phyloP scores from a whole-genome alignment of 1,284 basidiomycete genomes.

The Heterobasidion occidentale region DNA sequence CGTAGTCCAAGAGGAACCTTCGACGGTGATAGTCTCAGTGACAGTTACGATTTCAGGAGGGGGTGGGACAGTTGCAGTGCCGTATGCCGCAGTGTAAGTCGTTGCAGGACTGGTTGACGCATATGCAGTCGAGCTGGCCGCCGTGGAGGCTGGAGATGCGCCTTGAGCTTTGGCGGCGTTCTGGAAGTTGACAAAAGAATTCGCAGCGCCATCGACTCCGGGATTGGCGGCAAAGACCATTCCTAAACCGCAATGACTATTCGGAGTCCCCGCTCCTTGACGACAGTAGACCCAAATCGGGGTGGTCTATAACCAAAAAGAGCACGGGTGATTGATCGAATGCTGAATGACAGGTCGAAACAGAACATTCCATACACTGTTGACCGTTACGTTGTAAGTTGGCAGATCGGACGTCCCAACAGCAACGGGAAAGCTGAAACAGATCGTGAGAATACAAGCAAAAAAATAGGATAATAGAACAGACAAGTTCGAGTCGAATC shows the following conservation, averaged over 20 bases:
- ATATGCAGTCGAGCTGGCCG: conserved; percentile 12
- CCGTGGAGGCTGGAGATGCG: conserved; percentile 27
- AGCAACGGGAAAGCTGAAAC: conserved; percentile 38
- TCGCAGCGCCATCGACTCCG: conserved; percentile 37
- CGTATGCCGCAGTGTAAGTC: conserved; percentile 15
- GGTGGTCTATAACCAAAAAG: conserved; percentile 37
- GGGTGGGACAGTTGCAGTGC: conserved; percentile 39
- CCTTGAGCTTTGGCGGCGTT: conserved; percentile 17
- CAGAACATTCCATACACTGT: conserved; percentile 25
- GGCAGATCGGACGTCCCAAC: conserved; percentile 33
- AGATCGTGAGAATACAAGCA: not conserved
- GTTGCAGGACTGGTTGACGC: conserved; percentile 3
- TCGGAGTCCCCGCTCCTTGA: conserved; percentile 29
- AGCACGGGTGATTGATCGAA: conserved; percentile 54
- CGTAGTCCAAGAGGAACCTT: conserved; percentile 38
- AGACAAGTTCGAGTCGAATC: conserved; percentile 55
- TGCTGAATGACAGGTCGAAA: conserved; percentile 47
- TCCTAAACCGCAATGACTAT: conserved; percentile 40
- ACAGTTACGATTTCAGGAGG: conserved; percentile 25
- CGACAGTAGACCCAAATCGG: conserved; percentile 56
- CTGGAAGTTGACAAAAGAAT: conserved; percentile 30
- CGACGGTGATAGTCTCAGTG: conserved; percentile 31
- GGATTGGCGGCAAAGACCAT: conserved; percentile 65
- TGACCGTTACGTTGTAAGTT: conserved; percentile 32
- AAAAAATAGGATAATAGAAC: conserved; percentile 12